Conservation (phyloP, 2,329 filamentous ascomycete species). For the Hypoxylon sp. region DNA sequence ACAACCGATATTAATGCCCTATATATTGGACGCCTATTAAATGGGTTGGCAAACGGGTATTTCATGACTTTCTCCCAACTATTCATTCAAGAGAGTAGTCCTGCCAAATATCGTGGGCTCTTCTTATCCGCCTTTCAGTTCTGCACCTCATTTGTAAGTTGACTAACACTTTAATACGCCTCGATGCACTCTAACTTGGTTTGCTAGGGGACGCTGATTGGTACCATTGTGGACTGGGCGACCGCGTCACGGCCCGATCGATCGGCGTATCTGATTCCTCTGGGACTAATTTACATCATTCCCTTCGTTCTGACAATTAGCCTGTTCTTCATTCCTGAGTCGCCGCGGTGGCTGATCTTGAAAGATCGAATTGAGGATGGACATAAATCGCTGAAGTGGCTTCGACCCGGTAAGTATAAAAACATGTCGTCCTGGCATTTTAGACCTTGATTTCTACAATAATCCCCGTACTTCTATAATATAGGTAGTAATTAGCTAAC, state of each 20-base stretch:
- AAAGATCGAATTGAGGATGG: constrained; percentile 52
- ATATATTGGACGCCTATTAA: constrained; percentile 68
- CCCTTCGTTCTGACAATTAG: constrained; percentile 50
- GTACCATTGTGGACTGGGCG: constrained; percentile 59
- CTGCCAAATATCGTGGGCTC: constrained; percentile 65
- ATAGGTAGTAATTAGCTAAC: no score
- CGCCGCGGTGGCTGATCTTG: constrained; percentile 53
- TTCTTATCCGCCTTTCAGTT: constrained; percentile 65
- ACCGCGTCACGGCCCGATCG: constrained; percentile 52
- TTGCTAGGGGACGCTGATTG: constrained; percentile 59
- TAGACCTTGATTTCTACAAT: no score
- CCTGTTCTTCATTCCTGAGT: constrained; percentile 54
- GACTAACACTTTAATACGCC: neutral
- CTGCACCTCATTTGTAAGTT: constrained; percentile 61
- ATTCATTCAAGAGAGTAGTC: constrained; percentile 63
- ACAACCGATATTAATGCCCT: constrained; percentile 67
- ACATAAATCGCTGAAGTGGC: constrained; percentile 55
- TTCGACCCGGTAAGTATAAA: constrained; percentile 48
- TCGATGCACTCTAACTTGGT: neutral
- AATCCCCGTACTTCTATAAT: no score
- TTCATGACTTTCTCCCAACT: constrained; percentile 70
- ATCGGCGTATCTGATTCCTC: constrained; percentile 53
- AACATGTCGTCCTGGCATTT: no score
- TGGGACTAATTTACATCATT: constrained; percentile 53
- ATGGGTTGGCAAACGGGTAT: constrained; percentile 70